Evolutionary conservation across 1,284 basidiomycete genomes (phyloP).

Genomic region (Laetiporus sulphureus): DNA sequence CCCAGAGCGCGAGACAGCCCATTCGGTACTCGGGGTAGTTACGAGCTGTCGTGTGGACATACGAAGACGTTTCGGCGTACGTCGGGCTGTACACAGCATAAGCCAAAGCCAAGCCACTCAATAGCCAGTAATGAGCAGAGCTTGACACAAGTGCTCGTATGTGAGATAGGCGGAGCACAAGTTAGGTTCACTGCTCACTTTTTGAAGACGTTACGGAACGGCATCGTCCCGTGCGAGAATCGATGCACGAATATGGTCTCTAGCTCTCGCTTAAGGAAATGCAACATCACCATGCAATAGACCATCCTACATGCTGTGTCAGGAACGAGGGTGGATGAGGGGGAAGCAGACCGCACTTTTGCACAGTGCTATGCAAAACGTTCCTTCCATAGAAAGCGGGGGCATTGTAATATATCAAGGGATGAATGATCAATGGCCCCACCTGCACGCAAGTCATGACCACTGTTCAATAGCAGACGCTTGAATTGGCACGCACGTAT

Average conservation of each 20-base stretch:
- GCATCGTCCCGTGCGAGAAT: constrained; percentile 96
- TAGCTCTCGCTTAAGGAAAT: constrained; percentile 90
- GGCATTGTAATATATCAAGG: constrained; percentile 75
- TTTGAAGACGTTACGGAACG: constrained; percentile 80
- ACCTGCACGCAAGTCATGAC: constrained; percentile 38
- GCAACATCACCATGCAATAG: constrained; percentile 74
- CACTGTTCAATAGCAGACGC: not conserved
- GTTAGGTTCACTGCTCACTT: constrained; percentile 52
- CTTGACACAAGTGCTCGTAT: constrained; percentile 34
- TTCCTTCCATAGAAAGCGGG: constrained; percentile 59
- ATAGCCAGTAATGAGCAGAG: constrained; percentile 83
- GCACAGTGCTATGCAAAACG: constrained; percentile 71
- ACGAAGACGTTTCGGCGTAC: constrained; percentile 52
- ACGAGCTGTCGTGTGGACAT: constrained; percentile 63
- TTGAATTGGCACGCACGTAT: constrained; percentile 57
- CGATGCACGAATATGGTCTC: constrained; percentile 94
- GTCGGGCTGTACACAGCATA: constrained; percentile 74
- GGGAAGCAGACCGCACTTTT: constrained; percentile 49
- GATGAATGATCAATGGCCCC: constrained; percentile 91
- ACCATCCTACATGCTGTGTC: constrained; percentile 49
- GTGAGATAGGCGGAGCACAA: constrained; percentile 4
- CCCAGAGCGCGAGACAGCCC: constrained; percentile 64
- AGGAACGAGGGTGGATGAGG: not conserved
- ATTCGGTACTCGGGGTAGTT: constrained; percentile 66
- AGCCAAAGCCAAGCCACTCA: constrained; percentile 78